phyloP scores from a whole-genome alignment of 73 alveolate genomes.

The Halteria grandinella region DNA sequence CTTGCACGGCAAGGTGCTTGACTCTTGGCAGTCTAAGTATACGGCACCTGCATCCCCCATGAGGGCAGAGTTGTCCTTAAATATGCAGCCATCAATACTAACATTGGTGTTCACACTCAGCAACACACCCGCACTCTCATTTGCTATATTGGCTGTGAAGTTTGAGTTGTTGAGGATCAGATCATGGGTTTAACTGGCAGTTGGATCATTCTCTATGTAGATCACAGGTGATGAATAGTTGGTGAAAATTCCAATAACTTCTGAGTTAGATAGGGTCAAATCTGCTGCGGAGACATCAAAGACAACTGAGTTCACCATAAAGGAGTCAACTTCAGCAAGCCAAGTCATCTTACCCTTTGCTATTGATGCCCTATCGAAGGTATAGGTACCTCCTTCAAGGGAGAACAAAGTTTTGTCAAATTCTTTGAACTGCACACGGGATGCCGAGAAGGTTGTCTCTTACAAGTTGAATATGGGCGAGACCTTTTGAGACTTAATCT shows the following conservation, averaged over 20 bases:
- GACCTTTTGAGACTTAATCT: no score
- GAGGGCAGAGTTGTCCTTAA: conserved; percentile 11
- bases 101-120: conserved; percentile 16
- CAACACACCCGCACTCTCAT: conserved; percentile 8
- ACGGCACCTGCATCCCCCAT: conserved; percentile 45
- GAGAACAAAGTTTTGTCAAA: conserved; percentile 26
- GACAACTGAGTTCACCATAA: conserved; percentile 6
- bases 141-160: conserved; percentile 15
- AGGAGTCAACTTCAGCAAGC: neutral
- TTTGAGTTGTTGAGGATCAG: neutral
- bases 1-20: neutral
- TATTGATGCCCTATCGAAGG: neutral
- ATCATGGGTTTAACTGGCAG: neutral
- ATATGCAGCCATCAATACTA: neutral
- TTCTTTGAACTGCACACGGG: neutral
- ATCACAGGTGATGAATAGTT: conserved; percentile 21
- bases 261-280: conserved; percentile 1
- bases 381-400: neutral
- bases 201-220: neutral
- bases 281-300: neutral
- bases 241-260: neutral
- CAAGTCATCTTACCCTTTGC: neutral
- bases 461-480: no score
- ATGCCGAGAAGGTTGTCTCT: no score
- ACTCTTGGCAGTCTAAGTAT: conserved; percentile 39